Conservation (phyloP, 106 monocot species). For the Vanilla planifolia region DNA sequence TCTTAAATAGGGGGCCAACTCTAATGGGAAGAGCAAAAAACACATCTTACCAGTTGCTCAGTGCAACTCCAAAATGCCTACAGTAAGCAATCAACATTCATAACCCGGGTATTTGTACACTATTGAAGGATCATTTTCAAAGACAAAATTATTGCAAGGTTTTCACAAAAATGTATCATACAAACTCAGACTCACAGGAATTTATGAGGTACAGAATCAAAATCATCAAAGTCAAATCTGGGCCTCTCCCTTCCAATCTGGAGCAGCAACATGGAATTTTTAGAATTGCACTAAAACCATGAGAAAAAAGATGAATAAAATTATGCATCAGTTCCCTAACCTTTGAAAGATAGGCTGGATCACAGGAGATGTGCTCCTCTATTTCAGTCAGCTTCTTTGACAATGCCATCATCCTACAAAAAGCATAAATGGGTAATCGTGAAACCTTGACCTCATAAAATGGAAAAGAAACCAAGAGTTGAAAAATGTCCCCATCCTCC, state of each 20-base stretch:
- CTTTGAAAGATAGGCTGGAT: conserved; percentile 79
- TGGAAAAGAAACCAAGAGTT: too few relatives aligned
- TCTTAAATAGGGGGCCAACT: too few relatives aligned
- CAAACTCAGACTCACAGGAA: conserved; percentile 27
- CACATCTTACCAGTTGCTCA: too few relatives aligned
- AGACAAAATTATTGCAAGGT: too few relatives aligned
- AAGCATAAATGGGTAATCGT: neutral
- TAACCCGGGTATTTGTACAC: too few relatives aligned
- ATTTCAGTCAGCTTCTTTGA: conserved; percentile 72
- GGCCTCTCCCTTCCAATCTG: conserved; percentile 72
- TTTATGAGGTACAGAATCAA: conserved; percentile 73
- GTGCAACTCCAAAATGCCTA: too few relatives aligned
- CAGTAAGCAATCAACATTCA: too few relatives aligned
- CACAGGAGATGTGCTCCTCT: conserved; percentile 79
- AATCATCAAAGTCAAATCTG: conserved; percentile 84
- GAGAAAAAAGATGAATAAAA: neutral
- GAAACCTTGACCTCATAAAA: too few relatives aligned
- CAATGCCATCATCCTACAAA: conserved; percentile 67
- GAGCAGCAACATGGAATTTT: neutral
- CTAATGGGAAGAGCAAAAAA: too few relatives aligned
- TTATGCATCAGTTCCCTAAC: conserved; percentile 19
- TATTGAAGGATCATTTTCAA: too few relatives aligned
- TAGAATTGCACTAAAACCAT: neutral
- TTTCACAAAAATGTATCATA: too few relatives aligned
- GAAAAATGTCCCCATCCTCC: too few relatives aligned